Evolutionary conservation across 257 asterid genomes (phyloP), one percentile per base, ranked within the genome.

Genomic region (Fraxinus pennsylvanica): DNA sequence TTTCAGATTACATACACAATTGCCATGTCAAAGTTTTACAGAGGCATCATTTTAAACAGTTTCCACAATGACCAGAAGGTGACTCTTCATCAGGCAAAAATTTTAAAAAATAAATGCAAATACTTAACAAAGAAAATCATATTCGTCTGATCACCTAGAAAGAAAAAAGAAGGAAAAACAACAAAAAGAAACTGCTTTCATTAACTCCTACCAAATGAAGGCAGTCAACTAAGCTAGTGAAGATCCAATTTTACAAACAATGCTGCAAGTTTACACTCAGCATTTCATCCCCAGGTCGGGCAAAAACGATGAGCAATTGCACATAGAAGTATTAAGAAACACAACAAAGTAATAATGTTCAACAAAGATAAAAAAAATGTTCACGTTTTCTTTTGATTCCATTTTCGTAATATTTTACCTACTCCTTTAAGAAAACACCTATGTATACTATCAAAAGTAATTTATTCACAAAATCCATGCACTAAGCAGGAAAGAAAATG

Each of bases 141-240:
- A 66, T 33, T 25, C 30, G 27, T 74, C 63, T 2, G 52, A 41
- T 71, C 52, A 30, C 33, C 69, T 19, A 27, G 6, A 9, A 22
- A 27, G 25, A 9, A 63, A 32, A 25, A 10, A 25, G 27, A n/a
- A 71, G 19, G 21, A 73, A 33, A 33, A 33, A 27, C 9, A 70
- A 72, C 8, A 2, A 45, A 29, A 66, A 71, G 63, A 14, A 72
- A 22, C 47, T 41, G 15, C 33, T 29, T 73, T 52, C 39, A 73
- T 65, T 13, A 73, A 21, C 36, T 41, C 29, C 13, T 63, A 45
- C 39, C 7, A 84, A 66, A 77, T 61, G 69, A 54, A 35, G 70
- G 63, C 43, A 69, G 47, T 59, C 43, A 76, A 71, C 54, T n/a
- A 73, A 68, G 74, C 45, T 14, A 33, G 74, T 22, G 77, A 59